Evolutionary conservation across 2,329 filamentous ascomycete species (phyloP), one percentile per base, ranked within the genome.

Genomic region (Aspergillus sp.): DNA sequence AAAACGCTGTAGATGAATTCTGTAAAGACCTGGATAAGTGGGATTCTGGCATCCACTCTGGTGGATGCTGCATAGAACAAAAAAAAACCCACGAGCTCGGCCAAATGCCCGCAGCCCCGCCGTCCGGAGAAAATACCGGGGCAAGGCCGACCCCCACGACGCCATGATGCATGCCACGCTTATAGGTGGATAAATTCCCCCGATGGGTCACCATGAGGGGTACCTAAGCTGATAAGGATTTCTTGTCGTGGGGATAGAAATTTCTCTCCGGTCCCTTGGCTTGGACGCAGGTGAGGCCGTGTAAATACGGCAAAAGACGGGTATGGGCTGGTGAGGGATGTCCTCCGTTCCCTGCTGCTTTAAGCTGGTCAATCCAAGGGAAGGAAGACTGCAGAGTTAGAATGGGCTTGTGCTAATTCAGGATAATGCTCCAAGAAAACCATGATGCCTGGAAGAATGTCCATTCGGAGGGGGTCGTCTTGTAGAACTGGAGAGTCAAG

Each of bases 141-240:
- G 40, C 7, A 17, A 17, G 16, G 14, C 40, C 40, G 19, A 42
- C 40, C 40, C 40, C 40, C 40, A 42, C 40, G 40, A 4, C 19
- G 17, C 40, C 40, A 42, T 17, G 14, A 13, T 42, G 11, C 4
- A 10, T 22, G 7, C 16, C 16, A 17, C 35, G 30, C 35, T 54
- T n/a, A 66, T 65, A 57, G 64, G 64, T 55, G 64, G 64, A 61
- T 56, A 59, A 64, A 55, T 41, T 43, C 35, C 16, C 10, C 43
- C 46, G 52, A 22, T 30, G 26, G 26, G 26, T 30, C 26, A 11
- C 26, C 26, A 30, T 11, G 35, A 38, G 35, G 35, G 35, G 35
- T 38, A n/a, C 26, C 26, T 22, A 30, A 11, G 6, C 16, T 11
- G 35, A 38, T 38, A 38, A 38, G 35, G 16, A 38, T n/a, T 38